Base-by-base conservation (phyloP, 331 rosid species). In the Stylosanthes scabra region DNA sequence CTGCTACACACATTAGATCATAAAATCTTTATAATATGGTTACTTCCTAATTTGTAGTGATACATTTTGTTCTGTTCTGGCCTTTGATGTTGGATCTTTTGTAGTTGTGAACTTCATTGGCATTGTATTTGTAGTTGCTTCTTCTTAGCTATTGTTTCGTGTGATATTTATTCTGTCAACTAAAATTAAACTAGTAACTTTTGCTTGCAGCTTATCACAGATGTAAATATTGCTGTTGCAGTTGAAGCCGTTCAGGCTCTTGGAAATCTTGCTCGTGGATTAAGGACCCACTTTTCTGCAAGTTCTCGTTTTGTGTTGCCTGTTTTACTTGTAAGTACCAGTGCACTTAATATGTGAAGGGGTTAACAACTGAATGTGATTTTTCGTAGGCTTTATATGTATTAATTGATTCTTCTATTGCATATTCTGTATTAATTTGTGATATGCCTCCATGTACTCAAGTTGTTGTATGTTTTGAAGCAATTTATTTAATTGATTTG, bases 181-280 rank as follows among this genome's bases (percentile, higher is more conserved):
- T 69, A 16, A 59, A 50, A 47, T 70, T 70, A 25, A 73, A 59
- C 72, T 56, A 31, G 47, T 58, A 20, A 55, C 69, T 74, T 85
- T 69, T 76, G 27, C 64, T 25, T 78, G 88, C 97, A 95, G 99
- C 94, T 95, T 44, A 83, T 92, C 79, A 90, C 99, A 28, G 99
- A 95, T 76, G 99, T 95, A 78, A 95, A 95, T 85, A 95, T 95
- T 50, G 99, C 99, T 66, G 99, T 95, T 78, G 98, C 99, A 63
- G 98, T 95, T 84, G 99, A 95, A 84, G 97, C 99, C 57, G 71
- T 95, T 76, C 99, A 92, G 91, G 99, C 99, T 71, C 74, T 95
- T 78, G 97, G 99, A 79, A 95, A 92, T 76, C 98, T 95, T 83
- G 95, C 98, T 64, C 82, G 88, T 71, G 99, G 99, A 57, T 81